Base-by-base conservation (phyloP, 495 filamentous ascomycete genomes). In the Melanomma pulvis-pyrius region DNA sequence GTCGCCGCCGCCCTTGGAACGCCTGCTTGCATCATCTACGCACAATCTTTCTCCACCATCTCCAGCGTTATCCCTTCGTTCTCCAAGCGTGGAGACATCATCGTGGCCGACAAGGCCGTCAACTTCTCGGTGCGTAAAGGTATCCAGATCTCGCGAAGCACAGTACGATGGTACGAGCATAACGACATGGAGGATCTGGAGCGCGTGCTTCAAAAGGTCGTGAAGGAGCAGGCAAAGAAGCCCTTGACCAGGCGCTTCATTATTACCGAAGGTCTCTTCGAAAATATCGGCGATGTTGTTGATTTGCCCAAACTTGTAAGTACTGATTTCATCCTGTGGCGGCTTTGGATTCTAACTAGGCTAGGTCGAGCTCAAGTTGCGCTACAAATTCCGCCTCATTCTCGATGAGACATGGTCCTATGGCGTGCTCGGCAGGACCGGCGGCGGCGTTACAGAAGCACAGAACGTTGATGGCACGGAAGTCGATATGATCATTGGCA, bases 341-440 rank as follows among this genome's bases (percentile, higher is more conserved):
- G 44, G 25, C 39, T 34, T 44, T 50, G 12, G 13, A 34, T 54
- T 17, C 70, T 76, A 63, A 70, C 34, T 32, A 17, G 11, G 59
- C 39, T 62, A 92, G 89, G 83, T 97, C 32, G 96, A 96, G 72
- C 82, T 98, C 69, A 94, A 96, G 76, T 84, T 91, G 63, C 88
- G 89, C 72, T 96, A 97, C 82, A 98, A 97, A 79, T 98, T 97
- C 82, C 92, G 94, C 67, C 83, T 98, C 32, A 96, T 98, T 63
- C 87, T 98, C 21, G 94, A 98, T 76, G 94, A 98, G 79, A 96
- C 92, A 5, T 94, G 91, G 86, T 96, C 92, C 2, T 98, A 97
- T 75, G 96, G 93, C 58, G 89, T 97, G 22, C 85, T 98, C 21
- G 94, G 94, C 24, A 83, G 92, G 52, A 96, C 90, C 39, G 96